Percentiles rank a stretch among this genome's conserved stretches.
These are phyloP conservation scores for Hymenoscyphus occultus DNA, from an alignment of 2,329 filamentous ascomycete species.

Conservation along the genomic window DNA sequence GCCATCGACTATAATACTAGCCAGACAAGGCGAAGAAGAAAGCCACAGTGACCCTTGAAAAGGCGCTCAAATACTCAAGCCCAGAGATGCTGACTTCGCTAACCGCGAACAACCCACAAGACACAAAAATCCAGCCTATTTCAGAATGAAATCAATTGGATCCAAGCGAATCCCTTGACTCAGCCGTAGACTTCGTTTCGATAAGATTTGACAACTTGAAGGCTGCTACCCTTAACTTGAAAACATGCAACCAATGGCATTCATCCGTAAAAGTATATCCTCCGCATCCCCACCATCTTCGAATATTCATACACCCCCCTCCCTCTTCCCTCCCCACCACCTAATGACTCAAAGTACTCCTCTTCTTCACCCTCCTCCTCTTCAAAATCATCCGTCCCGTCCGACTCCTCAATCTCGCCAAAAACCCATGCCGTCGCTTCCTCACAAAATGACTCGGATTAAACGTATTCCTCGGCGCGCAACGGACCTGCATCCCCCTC, in stretches of 20 bases:
- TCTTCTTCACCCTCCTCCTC: constrained; percentile 35
- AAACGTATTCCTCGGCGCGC: constrained; percentile 37
- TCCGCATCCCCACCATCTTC: neutral
- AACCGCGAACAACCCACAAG: too few relatives aligned
- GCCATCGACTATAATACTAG: too few relatives aligned
- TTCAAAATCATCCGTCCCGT: constrained; percentile 34
- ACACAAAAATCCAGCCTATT: too few relatives aligned
- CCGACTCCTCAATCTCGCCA: constrained; percentile 35
- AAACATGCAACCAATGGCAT: neutral
- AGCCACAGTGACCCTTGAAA: too few relatives aligned
- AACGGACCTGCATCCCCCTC: constrained; percentile 32
- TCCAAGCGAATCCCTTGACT: neutral
- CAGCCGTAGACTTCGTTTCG: neutral
- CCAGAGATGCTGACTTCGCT: too few relatives aligned
- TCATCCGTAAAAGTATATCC: neutral
- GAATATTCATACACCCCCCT: neutral
- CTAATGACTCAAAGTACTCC: constrained; percentile 38
- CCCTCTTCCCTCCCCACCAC: neutral
- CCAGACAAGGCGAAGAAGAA: too few relatives aligned
- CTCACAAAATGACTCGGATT: constrained; percentile 38
- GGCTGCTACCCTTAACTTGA: neutral
- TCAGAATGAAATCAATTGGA: too few relatives aligned
- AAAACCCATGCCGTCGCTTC: constrained; percentile 39
- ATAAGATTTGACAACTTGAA: neutral
- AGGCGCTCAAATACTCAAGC: too few relatives aligned